phyloP scores from a whole-genome alignment of 2,329 filamentous ascomycete genomes.

The Verticillium nonalfalfae region DNA sequence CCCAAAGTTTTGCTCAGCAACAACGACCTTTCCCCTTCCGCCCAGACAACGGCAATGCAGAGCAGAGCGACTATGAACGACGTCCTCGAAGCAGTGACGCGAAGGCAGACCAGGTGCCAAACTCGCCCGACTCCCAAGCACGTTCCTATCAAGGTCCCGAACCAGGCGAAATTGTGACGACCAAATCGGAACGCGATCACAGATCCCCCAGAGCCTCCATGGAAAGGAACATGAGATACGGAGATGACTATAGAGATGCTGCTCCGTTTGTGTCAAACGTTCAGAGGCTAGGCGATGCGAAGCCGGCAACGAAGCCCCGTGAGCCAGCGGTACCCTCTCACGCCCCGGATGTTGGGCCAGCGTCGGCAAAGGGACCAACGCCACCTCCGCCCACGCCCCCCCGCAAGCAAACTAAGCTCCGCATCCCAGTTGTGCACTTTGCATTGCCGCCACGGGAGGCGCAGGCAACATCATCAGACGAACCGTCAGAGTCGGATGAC shows the following conservation, averaged over 20 bases:
- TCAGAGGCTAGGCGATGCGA: constrained; percentile 2
- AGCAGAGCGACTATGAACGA: constrained; percentile 33
- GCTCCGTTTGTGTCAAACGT: constrained; percentile 5
- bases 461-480: constrained; percentile 22
- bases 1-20: constrained; percentile 41
- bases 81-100: constrained; percentile 48
- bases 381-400: neutral
- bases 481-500: constrained; percentile 46
- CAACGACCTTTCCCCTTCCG: constrained; percentile 29
- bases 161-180: constrained; percentile 35
- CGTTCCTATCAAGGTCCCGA: constrained; percentile 36
- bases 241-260: constrained; percentile 5
- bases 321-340: neutral
- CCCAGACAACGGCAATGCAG: constrained; percentile 23
- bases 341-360: neutral
- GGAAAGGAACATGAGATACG: constrained; percentile 8
- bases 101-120: constrained; percentile 33
- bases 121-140: constrained; percentile 25
- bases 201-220: constrained; percentile 19
- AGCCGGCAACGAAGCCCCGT: constrained; percentile 7
- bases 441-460: constrained; percentile 30
- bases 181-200: constrained; percentile 32
- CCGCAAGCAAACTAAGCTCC: constrained; percentile 18
- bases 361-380: neutral
- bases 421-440: constrained; percentile 26